Evolutionary conservation across 2,329 filamentous ascomycete species (phyloP).

Genomic region (Herpotrichia juniperi): DNA sequence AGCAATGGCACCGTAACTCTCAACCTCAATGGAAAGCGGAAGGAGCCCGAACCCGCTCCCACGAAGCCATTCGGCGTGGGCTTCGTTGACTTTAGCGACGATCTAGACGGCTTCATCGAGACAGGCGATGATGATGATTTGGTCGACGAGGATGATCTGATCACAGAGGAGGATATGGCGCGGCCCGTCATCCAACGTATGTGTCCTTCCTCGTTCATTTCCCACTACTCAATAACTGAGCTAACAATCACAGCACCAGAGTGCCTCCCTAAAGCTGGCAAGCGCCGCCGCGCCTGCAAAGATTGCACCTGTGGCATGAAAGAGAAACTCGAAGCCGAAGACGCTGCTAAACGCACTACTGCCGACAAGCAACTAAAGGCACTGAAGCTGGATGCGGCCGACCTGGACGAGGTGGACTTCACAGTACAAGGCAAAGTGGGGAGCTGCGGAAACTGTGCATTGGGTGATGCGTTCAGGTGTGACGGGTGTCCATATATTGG

Average conservation of each 20-base stretch:
- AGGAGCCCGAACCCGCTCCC: conserved; percentile 40
- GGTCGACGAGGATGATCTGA: conserved; percentile 87
- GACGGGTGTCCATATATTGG: conserved; percentile 83
- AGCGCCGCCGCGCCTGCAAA: conserved; percentile 92
- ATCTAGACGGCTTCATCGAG: conserved; percentile 61
- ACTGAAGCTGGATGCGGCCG: conserved; percentile 74
- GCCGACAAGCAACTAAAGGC: conserved; percentile 70
- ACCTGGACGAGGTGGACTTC: conserved; percentile 91
- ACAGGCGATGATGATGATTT: conserved; percentile 76
- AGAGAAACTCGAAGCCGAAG: conserved; percentile 84
- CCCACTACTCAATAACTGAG: conserved; percentile 14
- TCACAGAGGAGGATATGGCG: conserved; percentile 84
- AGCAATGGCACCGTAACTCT: conserved; percentile 47
- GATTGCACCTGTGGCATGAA: conserved; percentile 96
- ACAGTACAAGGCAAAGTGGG: conserved; percentile 97
- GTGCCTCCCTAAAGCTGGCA: conserved; percentile 85
- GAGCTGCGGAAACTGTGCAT: conserved; percentile 89
- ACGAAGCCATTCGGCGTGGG: conserved; percentile 43
- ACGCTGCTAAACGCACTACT: conserved; percentile 68
- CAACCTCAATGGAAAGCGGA: conserved; percentile 50
- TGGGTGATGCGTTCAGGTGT: conserved; percentile 79
- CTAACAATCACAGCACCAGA: conserved; percentile 67
- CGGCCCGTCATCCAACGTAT: conserved; percentile 79
- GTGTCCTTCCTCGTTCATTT: neutral
- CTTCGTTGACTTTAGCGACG: conserved; percentile 68